Evolutionary conservation across 805 yeast species (phyloP).

Genomic region (Zygosaccharomyces rouxii): DNA sequence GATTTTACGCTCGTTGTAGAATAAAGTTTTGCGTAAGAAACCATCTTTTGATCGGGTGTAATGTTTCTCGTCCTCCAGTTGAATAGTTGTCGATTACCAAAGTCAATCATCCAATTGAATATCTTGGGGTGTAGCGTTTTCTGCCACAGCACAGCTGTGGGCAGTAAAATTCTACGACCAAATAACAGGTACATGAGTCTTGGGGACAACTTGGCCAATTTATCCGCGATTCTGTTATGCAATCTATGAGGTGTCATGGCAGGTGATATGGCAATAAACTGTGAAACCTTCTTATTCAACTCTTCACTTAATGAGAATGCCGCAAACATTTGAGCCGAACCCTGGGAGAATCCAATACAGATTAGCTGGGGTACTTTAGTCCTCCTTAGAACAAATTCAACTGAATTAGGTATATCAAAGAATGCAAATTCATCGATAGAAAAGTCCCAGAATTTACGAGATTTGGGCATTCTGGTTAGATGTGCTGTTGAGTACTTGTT

Average conservation of each 20-base stretch:
- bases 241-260: constrained; percentile 90
- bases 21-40: constrained; percentile 82
- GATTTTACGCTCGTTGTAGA: constrained; percentile 88
- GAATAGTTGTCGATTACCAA: constrained; percentile 62
- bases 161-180: constrained; percentile 68
- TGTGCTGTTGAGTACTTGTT: constrained; percentile 91
- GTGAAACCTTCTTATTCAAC: constrained; percentile 50
- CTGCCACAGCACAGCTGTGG: constrained; percentile 78
- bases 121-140: constrained; percentile 35
- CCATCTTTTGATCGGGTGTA: constrained; percentile 62
- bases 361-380: constrained; percentile 47
- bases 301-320: constrained; percentile 62
- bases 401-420: constrained; percentile 81
- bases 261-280: constrained; percentile 82
- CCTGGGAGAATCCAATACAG: constrained; percentile 89
- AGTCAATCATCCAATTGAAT: constrained; percentile 54
- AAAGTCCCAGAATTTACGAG: constrained; percentile 73
- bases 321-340: constrained; percentile 91
- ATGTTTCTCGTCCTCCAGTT: constrained; percentile 79
- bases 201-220: constrained; percentile 73
- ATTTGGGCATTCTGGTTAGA: constrained; percentile 39
- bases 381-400: constrained; percentile 60
- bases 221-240: constrained; percentile 68
- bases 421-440: constrained; percentile 88
- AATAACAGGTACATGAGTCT: constrained; percentile 63